These are phyloP conservation scores for Capsicum chinense DNA, from an alignment of 257 asterid genomes.

Conservation along the genomic window DNA sequence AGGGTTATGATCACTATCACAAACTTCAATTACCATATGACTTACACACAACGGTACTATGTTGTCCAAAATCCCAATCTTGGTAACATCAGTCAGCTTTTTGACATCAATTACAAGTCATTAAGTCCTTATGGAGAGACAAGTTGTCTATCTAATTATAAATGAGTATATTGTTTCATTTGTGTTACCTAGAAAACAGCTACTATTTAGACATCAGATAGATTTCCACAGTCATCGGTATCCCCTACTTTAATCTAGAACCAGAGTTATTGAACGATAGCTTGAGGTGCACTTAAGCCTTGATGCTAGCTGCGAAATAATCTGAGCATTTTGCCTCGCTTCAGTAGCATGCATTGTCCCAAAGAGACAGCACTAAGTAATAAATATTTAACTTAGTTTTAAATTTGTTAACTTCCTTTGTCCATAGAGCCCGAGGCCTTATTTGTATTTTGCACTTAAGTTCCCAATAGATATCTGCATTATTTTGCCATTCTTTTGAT, in stretches of 20 bases:
- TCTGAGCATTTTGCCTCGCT: neutral
- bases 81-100: conserved; percentile 73
- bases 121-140: conserved; percentile 59
- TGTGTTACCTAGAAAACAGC: neutral
- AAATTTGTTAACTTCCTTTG: neutral
- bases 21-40: conserved; percentile 81
- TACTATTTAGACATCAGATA: conserved; percentile 4
- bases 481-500: neutral
- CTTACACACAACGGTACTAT: conserved; percentile 74
- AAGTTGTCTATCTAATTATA: conserved; percentile 49
- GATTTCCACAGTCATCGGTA: neutral
- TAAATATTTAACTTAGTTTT: neutral
- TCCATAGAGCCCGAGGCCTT: neutral
- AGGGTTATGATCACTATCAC: conserved; percentile 77
- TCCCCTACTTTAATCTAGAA: neutral
- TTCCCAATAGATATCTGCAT: neutral
- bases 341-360: neutral
- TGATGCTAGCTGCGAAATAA: neutral
- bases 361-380: neutral
- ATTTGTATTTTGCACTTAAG: neutral
- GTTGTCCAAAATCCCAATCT: conserved; percentile 84
- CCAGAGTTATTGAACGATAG: neutral
- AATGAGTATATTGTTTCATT: neutral
- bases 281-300: neutral
- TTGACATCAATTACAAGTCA: conserved; percentile 85